Base-by-base conservation (phyloP, 345 rosid species). In the Lepidium africanum region DNA sequence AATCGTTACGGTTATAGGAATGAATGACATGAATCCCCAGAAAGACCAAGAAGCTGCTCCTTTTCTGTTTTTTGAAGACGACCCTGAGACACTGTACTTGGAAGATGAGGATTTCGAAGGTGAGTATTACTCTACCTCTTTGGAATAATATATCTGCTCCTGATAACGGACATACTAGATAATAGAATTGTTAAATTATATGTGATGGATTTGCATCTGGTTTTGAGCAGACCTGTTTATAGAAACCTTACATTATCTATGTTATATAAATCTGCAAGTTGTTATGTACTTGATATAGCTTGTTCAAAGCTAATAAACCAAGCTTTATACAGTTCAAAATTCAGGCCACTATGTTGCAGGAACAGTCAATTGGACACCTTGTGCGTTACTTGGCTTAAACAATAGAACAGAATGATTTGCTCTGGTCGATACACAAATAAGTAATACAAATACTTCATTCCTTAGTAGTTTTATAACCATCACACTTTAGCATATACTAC, bases 1-100 rank as follows among this genome's bases (percentile, higher is more conserved):
- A 84, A 77, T 94, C 23, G 60, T 86, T 51, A 80, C 87, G 5
- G 86, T 85, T 61, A 81, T 94, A 70, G 82, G 81, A 70, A 77
- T 50, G 77, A 85, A 86, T 46, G 96, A 94, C 54, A 73, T 78
- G 66, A 86, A 89, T 54, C 78, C 92, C 4, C 76, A 62, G 70
- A 79, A 71, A 81, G 76, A 82, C 82, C 83, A 81, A 72, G 90
- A 81, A 64, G 53, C 78, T 51, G 81, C 81, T 39, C 76, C 87
- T 40, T 77, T 65, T 50, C 87, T 88, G 71, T 94, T 91, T 10
- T 84, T 76, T 52, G 84, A 84, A 55, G 82, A 60, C 19, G 17
- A 63, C 35, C 45, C 54, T 35, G 78, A 54, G 78, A 85, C 78
- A 53, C 59, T 61, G 3, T 57, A 51, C 72, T 82, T 78, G 5